phyloP scores from a whole-genome alignment of 805 yeast species.

The Ogataea ganodermae region DNA sequence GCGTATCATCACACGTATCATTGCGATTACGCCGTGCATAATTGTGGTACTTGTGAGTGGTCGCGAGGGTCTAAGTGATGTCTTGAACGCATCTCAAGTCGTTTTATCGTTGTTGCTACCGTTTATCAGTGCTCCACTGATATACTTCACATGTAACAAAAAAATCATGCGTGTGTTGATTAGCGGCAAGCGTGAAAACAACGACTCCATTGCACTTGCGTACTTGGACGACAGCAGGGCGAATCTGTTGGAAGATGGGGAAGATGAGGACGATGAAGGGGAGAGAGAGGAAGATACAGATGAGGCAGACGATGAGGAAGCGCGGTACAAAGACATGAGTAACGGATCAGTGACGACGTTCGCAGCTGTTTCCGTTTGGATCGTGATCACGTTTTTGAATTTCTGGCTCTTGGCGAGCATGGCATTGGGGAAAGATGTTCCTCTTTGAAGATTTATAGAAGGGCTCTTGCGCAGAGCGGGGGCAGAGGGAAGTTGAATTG shows the following conservation, averaged over 20 bases:
- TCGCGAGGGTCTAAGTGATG: slow-evolving; percentile 74
- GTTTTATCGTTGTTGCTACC: slow-evolving; percentile 80
- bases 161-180: slow-evolving; percentile 36
- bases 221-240: slow-evolving; percentile 15
- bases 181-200: slow-evolving; percentile 13
- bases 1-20: slow-evolving; percentile 74
- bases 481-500: neutral
- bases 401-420: slow-evolving; percentile 56
- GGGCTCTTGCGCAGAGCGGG: neutral
- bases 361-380: slow-evolving; percentile 65
- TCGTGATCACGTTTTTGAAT: slow-evolving; percentile 68
- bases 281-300: slow-evolving; percentile 1
- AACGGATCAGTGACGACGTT: slow-evolving; percentile 58
- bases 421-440: slow-evolving; percentile 38
- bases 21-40: slow-evolving; percentile 85
- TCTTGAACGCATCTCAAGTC: slow-evolving; percentile 81
- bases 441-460: slow-evolving; percentile 14
- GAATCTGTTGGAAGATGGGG: slow-evolving; percentile 12
- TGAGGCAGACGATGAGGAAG: slow-evolving; percentile 11
- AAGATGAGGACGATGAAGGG: neutral
- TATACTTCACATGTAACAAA: slow-evolving; percentile 74
- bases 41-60: slow-evolving; percentile 73
- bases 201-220: slow-evolving; percentile 13
- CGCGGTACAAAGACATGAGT: slow-evolving; percentile 61
- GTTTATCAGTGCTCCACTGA: slow-evolving; percentile 83